These are phyloP conservation scores for Zelonia costaricensis DNA, from an alignment of 208 protist genomes.

Conservation along the genomic window DNA sequence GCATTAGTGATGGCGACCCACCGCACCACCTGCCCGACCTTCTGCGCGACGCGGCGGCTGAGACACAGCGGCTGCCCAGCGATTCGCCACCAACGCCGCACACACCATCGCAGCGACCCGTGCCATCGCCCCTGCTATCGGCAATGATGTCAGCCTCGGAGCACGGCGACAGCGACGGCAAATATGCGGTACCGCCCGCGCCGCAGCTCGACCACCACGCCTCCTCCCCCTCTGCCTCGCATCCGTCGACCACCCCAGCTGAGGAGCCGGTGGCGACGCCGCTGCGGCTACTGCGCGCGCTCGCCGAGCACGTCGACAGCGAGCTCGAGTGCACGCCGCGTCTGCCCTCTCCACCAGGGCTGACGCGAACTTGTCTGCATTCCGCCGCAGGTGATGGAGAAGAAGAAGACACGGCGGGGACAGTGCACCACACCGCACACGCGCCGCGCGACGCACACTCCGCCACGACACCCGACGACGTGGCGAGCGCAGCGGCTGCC, in stretches of 20 bases:
- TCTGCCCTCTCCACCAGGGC: conserved; percentile 2
- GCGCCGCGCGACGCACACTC: not conserved
- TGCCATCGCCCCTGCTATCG: too few species aligned
- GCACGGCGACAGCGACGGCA: too few species aligned
- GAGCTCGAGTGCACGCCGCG: conserved; percentile 22
- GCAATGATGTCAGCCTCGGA: too few species aligned
- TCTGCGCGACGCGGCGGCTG: not conserved
- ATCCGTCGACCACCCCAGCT: too few species aligned
- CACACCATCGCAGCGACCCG: not conserved
- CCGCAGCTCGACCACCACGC: too few species aligned
- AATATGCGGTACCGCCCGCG: too few species aligned
- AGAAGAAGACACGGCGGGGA: too few species aligned
- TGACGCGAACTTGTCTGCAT: too few species aligned
- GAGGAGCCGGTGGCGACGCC: not conserved
- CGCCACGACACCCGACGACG: too few species aligned
- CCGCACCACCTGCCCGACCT: not conserved
- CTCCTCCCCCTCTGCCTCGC: too few species aligned
- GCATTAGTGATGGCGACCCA: not conserved
- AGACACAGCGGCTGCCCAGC: conserved; percentile 26
- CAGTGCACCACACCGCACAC: too few species aligned
- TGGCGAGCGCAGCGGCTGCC: too few species aligned
- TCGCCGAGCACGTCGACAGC: conserved; percentile 4
- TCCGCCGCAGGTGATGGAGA: not conserved
- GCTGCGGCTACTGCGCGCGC: conserved; percentile 2
- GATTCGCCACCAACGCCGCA: conserved; percentile 2